Evolutionary conservation across 2,329 filamentous ascomycete species (phyloP), one percentile per base, ranked within the genome.

Genomic region (Mollisia scopiformis): DNA sequence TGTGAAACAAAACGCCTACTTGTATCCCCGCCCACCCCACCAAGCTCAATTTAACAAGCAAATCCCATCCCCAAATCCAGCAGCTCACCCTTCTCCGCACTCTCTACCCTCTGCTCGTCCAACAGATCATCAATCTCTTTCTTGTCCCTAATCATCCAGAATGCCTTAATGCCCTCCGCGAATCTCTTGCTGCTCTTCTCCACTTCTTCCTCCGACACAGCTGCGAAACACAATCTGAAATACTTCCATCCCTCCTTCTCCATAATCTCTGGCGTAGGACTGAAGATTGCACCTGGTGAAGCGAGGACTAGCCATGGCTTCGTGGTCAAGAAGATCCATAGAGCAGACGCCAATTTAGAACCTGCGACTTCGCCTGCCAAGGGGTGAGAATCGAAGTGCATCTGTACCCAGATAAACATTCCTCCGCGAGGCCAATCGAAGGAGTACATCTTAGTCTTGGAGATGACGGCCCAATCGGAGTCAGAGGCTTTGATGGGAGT

Each of bases 331-430:
- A 87, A 86, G 10, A 92, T 75, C 86, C 92, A 89, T 23, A 96
- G 78, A 0, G 89, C 90, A 16, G 78, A 79, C 2, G 84, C 79
- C 1, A 96, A 80, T 25, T 80, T 78, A 10, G 82, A 73, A 0
- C 83, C 80, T 53, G 82, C 77, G 21, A 90, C 77, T 43, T 78
- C 73, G 27, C 75, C 74, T 73, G 80, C 88, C 14, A 96, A 81
- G 13, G 92, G 91, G 72, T 97, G 93, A 1, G 80, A 79, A 57
- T 89, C 84, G 68, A 93, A 89, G 72, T 87, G 82, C 62, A 95
- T 77, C 58, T 85, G 82, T 3, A 96, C 70, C 93, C 93, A 97
- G 58, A 96, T 76, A 75, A 97, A 97, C 93, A 97, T 97, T 72
- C 93, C 93, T 35, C 88, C 93, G 28, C 90, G 85, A 1, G 93